Evolutionary conservation across 2,329 filamentous ascomycete species (phyloP), one percentile per base, ranked within the genome.

Genomic region (Metarhizium brunneum): DNA sequence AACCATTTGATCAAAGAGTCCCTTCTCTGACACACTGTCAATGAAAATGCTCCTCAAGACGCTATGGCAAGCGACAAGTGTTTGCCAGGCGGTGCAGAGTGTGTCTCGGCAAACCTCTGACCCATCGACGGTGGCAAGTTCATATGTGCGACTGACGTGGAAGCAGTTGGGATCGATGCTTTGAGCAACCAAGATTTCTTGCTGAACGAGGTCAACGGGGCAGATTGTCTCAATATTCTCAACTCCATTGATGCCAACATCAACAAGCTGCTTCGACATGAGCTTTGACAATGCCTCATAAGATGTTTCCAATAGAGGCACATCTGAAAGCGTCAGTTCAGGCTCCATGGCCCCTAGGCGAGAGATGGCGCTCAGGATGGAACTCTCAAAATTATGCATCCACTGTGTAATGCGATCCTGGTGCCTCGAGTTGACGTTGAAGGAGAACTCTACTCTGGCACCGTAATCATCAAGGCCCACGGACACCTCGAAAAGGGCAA

Each of bases 1-100:
- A 6, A 82, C 66, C 11, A 81, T 69, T 60, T 75, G 76, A 56
- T 81, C 77, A 56, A 76, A 81, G 0, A 81, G 64, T 0, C 76
- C 75, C 6, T 75, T 70, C 42, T 74, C 70, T 11, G 76, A 74
- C 13, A 78, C 68, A 38, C 77, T 78, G 49, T 79, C 77, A 47
- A 74, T 75, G 56, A 82, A 82, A 18, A 81, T 68, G 3, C 78
- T 81, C 45, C 78, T 65, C 45, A 82, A 61, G 2, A 76, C 70
- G 0, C 73, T 63, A 50, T 80, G 74, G 50, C 69, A 69, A n/a
- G 70, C 64, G 0, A 76, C 73, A 0, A 80, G 73, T 36, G 71
- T 70, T 56, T 77, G 70, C 79, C 79, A 82, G 0, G 76, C 76
- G 29, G 68, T 66, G 59, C 77, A 80, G 5, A 81, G 69, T 10